Percentiles rank a stretch among this genome's conserved stretches.
These are phyloP conservation scores for Naumovozyma castellii DNA, from an alignment of 805 yeast genomes.

Conservation along the genomic window DNA sequence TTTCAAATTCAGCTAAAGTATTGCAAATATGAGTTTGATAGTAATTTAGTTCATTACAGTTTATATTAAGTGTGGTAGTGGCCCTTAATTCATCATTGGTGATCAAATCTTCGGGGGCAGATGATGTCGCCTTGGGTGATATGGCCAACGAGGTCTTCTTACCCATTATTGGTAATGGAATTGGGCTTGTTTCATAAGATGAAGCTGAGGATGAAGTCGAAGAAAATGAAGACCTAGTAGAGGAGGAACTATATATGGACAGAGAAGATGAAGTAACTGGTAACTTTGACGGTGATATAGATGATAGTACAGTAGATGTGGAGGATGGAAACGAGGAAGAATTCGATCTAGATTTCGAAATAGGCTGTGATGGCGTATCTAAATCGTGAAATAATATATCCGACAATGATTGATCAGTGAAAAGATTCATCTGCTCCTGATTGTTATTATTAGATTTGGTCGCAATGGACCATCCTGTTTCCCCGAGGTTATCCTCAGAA, in stretches of 20 bases:
- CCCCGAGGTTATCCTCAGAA: not conserved
- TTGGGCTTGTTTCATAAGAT: not conserved
- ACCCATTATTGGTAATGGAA: not conserved
- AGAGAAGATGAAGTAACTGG: not conserved
- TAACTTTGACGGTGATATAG: not conserved
- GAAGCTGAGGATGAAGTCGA: slow-evolving; percentile 2
- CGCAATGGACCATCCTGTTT: not conserved
- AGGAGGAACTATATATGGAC: not conserved
- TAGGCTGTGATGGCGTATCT: not conserved
- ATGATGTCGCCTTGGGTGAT: not conserved
- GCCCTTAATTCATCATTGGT: too few species aligned
- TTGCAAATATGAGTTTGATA: slow-evolving; percentile 15
- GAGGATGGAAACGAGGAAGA: not conserved
- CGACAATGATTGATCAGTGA: slow-evolving; percentile 1
- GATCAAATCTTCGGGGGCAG: not conserved
- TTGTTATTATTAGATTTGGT: not conserved
- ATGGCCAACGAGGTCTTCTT: not conserved
- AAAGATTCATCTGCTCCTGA: not conserved
- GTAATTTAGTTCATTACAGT: slow-evolving; percentile 8
- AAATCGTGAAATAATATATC: slow-evolving; percentile 4
- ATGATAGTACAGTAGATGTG: slow-evolving; percentile 1
- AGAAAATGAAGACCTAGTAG: slow-evolving; percentile 2
- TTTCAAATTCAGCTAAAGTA: slow-evolving; percentile 19
- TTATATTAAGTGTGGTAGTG: not conserved
- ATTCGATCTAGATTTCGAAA: not conserved